phyloP scores from a whole-genome alignment of 2,329 filamentous ascomycete species.

The Venturiaceae sp. region DNA sequence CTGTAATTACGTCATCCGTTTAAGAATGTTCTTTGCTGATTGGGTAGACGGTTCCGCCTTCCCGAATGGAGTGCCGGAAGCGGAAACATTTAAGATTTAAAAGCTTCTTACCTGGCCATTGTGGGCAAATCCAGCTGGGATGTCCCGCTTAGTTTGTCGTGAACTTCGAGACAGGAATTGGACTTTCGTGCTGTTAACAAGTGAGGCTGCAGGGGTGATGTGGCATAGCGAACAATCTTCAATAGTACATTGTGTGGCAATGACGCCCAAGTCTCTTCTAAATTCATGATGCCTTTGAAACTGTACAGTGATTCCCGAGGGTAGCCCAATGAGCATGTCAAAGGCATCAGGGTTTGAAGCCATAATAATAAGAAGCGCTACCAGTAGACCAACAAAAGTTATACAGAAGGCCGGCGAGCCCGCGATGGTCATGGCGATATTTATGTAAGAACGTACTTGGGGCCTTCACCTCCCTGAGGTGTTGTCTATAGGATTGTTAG shows the following conservation, averaged over 20 bases:
- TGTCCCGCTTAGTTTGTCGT: no score
- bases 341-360: background rate
- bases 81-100: no score
- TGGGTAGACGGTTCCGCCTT: no score
- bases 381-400: background rate
- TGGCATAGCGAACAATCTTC: background rate
- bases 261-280: no score
- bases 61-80: no score
- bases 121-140: no score
- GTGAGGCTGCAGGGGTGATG: background rate
- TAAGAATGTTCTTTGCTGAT: no score
- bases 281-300: background rate
- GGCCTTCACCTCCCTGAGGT: constrained; percentile 78
- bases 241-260: background rate
- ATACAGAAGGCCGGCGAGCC: background rate
- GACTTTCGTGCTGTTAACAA: background rate
- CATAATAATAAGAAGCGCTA: background rate
- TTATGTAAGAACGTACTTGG: constrained; percentile 53
- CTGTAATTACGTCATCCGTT: no score
- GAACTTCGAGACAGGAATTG: no score
- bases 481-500: constrained; percentile 52
- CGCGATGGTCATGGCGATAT: background rate
- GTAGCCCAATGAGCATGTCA: background rate
- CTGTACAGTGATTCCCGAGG: background rate
- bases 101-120: no score